Base-by-base conservation (phyloP, 192 early-diverging fungal genomes). In the Piromyces finnis region DNA sequence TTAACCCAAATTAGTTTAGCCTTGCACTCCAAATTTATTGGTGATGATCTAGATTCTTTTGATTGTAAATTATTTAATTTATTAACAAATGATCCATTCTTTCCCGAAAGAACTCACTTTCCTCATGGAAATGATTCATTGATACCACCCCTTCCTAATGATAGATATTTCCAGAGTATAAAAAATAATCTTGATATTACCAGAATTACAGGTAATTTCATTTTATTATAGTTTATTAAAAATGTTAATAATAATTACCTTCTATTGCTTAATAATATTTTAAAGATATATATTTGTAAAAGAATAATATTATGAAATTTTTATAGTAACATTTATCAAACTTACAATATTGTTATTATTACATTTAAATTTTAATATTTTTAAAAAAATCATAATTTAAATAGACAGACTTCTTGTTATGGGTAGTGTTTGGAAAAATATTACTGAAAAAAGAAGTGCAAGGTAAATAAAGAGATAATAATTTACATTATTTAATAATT, bases 291-390 rank as follows among this genome's bases (percentile, higher is more conserved):
- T n/a, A n/a, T n/a, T n/a, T n/a, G n/a, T n/a, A n/a, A n/a, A n/a
- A n/a, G n/a, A n/a, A n/a, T n/a, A n/a, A n/a, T n/a, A n/a, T n/a
- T n/a, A n/a, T n/a, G n/a, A n/a, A n/a, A n/a, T n/a, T n/a, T n/a
- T n/a, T n/a, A n/a, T n/a, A n/a, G n/a, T n/a, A n/a, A n/a, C n/a
- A n/a, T n/a, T n/a, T n/a, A n/a, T n/a, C n/a, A n/a, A n/a, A n/a
- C n/a, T n/a, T n/a, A n/a, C n/a, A n/a, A n/a, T n/a, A n/a, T n/a
- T n/a, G n/a, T 88, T 17, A 80, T 90, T 27, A 32, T 89, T 15
- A 84, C 83, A 3, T 84, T 78, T 17, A 88, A 87, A 1, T 39
- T 87, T 77, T 87, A 84, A 27, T 87, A 87, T 85, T 41, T 28
- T n/a, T 79, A 83, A 9, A 77, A 51, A n/a, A 84, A 80, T 18